Evolutionary conservation across 805 yeast species (phyloP).

Genomic region (Yamadazyma nakazawae): DNA sequence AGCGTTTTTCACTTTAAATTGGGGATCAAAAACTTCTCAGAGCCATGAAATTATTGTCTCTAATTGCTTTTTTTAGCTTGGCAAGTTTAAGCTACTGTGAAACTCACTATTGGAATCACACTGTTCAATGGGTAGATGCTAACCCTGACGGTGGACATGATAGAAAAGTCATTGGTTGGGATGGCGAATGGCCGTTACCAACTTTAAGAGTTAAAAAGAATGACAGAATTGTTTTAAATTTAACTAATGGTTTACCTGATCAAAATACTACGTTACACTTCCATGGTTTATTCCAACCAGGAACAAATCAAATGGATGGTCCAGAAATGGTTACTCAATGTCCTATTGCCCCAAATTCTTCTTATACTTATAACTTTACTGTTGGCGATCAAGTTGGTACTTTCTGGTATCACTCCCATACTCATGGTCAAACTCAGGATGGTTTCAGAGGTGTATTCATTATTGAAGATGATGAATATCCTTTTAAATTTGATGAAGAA

Average conservation of each 20-base stretch:
- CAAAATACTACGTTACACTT: slow-evolving; percentile 79
- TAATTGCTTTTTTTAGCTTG: slow-evolving; percentile 9
- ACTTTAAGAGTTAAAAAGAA: slow-evolving; percentile 69
- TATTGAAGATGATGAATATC: slow-evolving; percentile 59
- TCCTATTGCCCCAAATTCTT: slow-evolving; percentile 79
- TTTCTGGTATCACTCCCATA: slow-evolving; percentile 97
- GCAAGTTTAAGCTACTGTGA: slow-evolving; percentile 17
- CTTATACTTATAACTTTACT: slow-evolving; percentile 82
- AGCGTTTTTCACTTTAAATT: slow-evolving; percentile 8
- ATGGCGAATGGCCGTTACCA: slow-evolving; percentile 87
- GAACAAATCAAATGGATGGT: slow-evolving; percentile 82
- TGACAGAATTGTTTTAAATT: slow-evolving; percentile 68
- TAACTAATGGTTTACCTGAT: slow-evolving; percentile 70
- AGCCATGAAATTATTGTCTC: slow-evolving; percentile 10
- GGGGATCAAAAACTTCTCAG: slow-evolving; percentile 7
- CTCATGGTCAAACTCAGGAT: slow-evolving; percentile 86
- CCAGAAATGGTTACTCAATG: slow-evolving; percentile 87
- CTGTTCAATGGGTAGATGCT: slow-evolving; percentile 62
- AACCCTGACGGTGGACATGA: slow-evolving; percentile 64
- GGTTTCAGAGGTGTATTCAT: slow-evolving; percentile 83
- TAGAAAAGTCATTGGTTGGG: slow-evolving; percentile 62
- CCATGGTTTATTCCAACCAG: slow-evolving; percentile 89
- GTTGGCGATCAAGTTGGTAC: slow-evolving; percentile 82
- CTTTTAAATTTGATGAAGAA: slow-evolving; percentile 64
- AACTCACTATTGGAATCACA: slow-evolving; percentile 63